phyloP scores from a whole-genome alignment of 1,284 basidiomycete genomes.

The Fomitopsis pinicola region DNA sequence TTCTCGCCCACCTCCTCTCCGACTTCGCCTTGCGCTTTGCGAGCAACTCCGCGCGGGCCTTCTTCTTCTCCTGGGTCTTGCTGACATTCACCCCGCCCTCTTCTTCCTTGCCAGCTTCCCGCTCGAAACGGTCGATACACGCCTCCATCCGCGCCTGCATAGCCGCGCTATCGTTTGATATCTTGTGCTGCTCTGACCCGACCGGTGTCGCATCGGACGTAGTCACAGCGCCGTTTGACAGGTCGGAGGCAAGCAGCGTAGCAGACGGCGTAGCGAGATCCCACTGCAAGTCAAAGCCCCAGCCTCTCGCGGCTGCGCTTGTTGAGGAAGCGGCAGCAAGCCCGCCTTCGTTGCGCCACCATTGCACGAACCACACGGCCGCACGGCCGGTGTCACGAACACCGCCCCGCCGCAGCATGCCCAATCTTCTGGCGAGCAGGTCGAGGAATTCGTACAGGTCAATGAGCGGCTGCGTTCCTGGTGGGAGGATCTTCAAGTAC shows the following conservation, averaged over 20 bases:
- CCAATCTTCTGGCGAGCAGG: conserved; percentile 67
- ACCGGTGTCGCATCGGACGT: background rate
- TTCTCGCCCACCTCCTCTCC: conserved; percentile 17
- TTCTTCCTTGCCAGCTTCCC: conserved; percentile 42
- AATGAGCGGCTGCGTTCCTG: conserved; percentile 48
- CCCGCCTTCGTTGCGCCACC: conserved; percentile 80
- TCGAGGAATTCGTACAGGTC: conserved; percentile 65
- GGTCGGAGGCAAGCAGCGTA: background rate
- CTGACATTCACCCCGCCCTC: conserved; percentile 55
- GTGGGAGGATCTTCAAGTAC: conserved; percentile 62
- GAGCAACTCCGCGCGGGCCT: conserved; percentile 47
- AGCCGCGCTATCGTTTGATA: conserved; percentile 29
- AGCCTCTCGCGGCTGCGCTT: conserved; percentile 31
- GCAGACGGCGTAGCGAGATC: conserved; percentile 15
- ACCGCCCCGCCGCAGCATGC: conserved; percentile 80
- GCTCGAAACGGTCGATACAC: conserved; percentile 55
- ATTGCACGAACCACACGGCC: conserved; percentile 75
- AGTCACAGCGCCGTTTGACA: background rate
- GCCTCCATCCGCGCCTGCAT: conserved; percentile 67
- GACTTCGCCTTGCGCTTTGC: conserved; percentile 32
- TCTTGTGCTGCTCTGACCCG: background rate
- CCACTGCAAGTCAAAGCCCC: conserved; percentile 86
- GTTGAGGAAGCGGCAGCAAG: conserved; percentile 32
- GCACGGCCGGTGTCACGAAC: conserved; percentile 67
- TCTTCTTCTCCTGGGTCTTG: conserved; percentile 68